phyloP scores from a whole-genome alignment of 1,284 basidiomycete species.

The Sporisorium reilianum region DNA sequence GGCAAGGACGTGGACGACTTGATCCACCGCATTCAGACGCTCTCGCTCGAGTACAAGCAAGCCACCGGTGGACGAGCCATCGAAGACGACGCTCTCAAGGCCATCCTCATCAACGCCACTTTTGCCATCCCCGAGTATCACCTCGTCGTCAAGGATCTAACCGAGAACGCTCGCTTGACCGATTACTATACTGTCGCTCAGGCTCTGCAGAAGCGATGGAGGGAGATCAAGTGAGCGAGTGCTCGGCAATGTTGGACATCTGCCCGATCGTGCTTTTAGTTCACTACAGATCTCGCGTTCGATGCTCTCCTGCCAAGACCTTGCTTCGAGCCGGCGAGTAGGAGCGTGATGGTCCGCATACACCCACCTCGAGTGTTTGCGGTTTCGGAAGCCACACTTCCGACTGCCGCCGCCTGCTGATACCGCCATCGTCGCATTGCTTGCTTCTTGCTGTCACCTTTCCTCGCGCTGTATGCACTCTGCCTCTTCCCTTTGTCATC shows the following conservation, averaged over 20 bases:
- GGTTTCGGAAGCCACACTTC: not conserved
- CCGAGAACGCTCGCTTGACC: constrained; percentile 8
- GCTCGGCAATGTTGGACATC: too few relatives aligned
- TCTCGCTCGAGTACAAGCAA: constrained; percentile 27
- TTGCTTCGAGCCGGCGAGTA: too few relatives aligned
- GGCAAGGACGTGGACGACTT: constrained; percentile 33
- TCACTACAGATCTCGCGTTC: too few relatives aligned
- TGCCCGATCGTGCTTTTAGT: too few relatives aligned
- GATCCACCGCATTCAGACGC: constrained; percentile 24
- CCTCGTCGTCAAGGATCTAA: constrained; percentile 18
- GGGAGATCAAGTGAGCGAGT: constrained; percentile 17
- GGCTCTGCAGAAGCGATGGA: constrained; percentile 25
- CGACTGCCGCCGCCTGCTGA: not conserved
- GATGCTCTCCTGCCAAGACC: not conserved
- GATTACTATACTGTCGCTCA: constrained; percentile 28
- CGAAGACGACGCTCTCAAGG: constrained; percentile 35
- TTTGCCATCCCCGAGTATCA: constrained; percentile 24
- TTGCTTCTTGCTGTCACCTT: not conserved
- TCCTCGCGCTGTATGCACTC: too few relatives aligned
- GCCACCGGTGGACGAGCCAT: constrained; percentile 17
- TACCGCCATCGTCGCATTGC: not conserved
- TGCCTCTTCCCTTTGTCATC: too few relatives aligned
- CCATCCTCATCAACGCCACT: constrained; percentile 27
- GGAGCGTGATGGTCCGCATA: not conserved
- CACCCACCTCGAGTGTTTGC: not conserved